These are phyloP conservation scores for Penicillium angulare DNA, from an alignment of 495 filamentous ascomycete species.

Conservation along the genomic window DNA sequence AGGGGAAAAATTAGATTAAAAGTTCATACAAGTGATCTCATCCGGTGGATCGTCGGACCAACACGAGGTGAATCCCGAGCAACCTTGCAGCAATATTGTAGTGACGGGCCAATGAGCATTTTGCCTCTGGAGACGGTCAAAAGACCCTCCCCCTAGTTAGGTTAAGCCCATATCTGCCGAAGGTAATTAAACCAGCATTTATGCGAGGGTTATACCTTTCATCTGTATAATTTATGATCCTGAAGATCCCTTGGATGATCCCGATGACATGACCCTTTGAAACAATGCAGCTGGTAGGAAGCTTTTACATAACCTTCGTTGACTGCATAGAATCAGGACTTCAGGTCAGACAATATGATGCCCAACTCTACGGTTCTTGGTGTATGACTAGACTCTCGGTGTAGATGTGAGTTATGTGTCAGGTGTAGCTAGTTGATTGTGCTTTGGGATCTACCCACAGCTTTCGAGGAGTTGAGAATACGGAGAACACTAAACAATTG, in stretches of 20 bases:
- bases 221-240: conserved; percentile 14
- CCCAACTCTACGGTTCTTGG: conserved; percentile 7
- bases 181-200: conserved; percentile 11
- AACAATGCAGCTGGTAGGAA: conserved; percentile 2
- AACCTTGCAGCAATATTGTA: conserved; percentile 17
- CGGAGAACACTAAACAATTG: background rate
- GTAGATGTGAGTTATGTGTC: conserved; percentile 12
- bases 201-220: conserved; percentile 16
- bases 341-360: conserved; percentile 14
- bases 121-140: conserved; percentile 1
- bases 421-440: conserved; percentile 5
- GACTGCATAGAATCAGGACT: conserved; percentile 17
- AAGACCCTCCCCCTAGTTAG: background rate
- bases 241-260: background rate
- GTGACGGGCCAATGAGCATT: background rate
- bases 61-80: conserved; percentile 20
- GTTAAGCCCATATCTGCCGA: conserved; percentile 1
- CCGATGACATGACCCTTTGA: conserved; percentile 3
- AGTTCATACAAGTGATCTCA: no score
- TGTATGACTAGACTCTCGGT: conserved; percentile 11
- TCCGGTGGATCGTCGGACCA: conserved; percentile 7
- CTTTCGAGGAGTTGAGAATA: no score
- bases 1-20: no score
- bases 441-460: conserved; percentile 10
- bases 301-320: conserved; percentile 11